Base-by-base conservation (phyloP, 2,329 filamentous ascomycete genomes). In the Paracamarosporium sp. region DNA sequence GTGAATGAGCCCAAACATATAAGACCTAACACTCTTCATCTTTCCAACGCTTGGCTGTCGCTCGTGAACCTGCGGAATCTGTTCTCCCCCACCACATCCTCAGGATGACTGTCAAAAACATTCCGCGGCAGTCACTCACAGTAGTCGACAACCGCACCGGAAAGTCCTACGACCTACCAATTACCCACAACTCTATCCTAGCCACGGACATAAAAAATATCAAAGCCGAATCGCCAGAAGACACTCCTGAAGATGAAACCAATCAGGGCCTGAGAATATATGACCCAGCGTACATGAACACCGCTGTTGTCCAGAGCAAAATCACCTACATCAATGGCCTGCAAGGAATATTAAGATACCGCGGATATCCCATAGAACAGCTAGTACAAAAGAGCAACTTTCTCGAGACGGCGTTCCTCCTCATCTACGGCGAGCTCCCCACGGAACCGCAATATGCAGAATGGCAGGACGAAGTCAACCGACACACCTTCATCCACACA, bases 131-230 rank as follows among this genome's bases (percentile, higher is more conserved):
- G 45, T 48, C 45, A 7, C 25, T 48, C 9, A 48, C 45, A 6
- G 45, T 48, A 13, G 30, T 48, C 20, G 45, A 48, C 45, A 48
- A 48, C 45, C 45, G 45, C 45, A 48, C 45, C 13, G 45, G 45
- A 35, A 48, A 48, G 6, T 48, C 45, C 2, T 48, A 48, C 20
- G 45, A 48, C 8, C 30, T 48, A n/a, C 45, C 45, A 12, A 48
- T 48, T 13, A 35, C 20, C 8, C 30, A 48, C 45, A 48, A 48
- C 45, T 36, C 45, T 8, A 22, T 48, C 20, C 45, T 48, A 6
- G 45, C 45, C 30, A 48, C 45, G 20, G 45, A 48, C 15, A 48
- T 48, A 12, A 48, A 48, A 12, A 48, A 48, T 17, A 48, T 48
- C 17, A 35, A 35, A 15, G 45, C 45, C 2, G n/a, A 48, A 12